phyloP scores from a whole-genome alignment of 2,329 filamentous ascomycete species.

The Claviceps sp. region DNA sequence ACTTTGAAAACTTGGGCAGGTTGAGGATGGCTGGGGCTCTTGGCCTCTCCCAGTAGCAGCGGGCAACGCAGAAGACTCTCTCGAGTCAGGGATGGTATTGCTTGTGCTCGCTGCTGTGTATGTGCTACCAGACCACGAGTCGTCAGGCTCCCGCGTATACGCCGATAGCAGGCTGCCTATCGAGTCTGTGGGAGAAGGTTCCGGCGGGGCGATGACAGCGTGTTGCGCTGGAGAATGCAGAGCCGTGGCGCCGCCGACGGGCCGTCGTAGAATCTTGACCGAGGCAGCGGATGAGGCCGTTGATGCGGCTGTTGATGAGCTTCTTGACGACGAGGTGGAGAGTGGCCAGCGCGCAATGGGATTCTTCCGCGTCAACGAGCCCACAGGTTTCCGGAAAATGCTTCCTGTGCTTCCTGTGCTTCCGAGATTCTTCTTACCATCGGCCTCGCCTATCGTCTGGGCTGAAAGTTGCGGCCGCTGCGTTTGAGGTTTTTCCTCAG shows the following conservation, averaged over 20 bases:
- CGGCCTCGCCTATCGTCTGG: conserved; percentile 2
- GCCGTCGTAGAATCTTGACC: conserved; percentile 25
- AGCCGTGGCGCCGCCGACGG: conserved; percentile 11
- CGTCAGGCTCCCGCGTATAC: conserved; percentile 35
- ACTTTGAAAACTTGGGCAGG: too few species aligned
- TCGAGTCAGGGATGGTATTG: conserved; percentile 1
- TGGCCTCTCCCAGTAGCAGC: background rate
- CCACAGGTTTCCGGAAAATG: conserved; percentile 11
- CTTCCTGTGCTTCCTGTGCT: conserved; percentile 1
- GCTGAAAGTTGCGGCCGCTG: too few species aligned
- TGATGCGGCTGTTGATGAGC: background rate
- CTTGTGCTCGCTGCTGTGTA: conserved; percentile 4
- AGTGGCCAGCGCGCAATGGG: conserved; percentile 6
- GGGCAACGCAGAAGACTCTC: background rate
- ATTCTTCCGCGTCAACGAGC: conserved; percentile 4
- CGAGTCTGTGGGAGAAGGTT: conserved; percentile 31
- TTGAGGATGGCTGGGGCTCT: background rate
- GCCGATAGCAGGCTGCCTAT: conserved; percentile 42
- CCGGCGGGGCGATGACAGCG: conserved; percentile 9
- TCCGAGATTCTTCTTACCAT: conserved; percentile 5
- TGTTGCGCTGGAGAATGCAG: conserved; percentile 2
- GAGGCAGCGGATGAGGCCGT: conserved; percentile 6
- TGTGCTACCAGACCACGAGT: conserved; percentile 10
- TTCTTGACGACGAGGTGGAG: conserved; percentile 3
- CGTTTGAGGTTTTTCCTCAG: too few species aligned